Evolutionary conservation across 305 asterid genomes (phyloP).

Genomic region (Nicotiana rustica): DNA sequence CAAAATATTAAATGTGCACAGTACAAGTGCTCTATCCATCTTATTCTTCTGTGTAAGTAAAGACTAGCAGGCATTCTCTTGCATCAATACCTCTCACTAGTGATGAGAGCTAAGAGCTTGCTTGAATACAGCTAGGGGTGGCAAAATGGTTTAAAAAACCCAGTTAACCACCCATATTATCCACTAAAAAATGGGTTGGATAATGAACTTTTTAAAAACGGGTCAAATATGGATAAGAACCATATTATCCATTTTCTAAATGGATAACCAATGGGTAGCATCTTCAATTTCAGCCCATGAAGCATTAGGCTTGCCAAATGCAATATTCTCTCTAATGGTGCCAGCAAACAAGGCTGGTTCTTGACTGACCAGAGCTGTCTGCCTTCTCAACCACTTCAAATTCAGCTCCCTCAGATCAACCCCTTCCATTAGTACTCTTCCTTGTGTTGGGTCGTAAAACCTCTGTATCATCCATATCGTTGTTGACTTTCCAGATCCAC

Average conservation of each 20-base stretch:
- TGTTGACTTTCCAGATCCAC: slow-evolving; percentile 92
- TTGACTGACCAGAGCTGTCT: slow-evolving; percentile 80
- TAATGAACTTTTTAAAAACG: too few species aligned
- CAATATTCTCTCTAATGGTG: slow-evolving; percentile 77
- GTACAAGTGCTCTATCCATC: neutral
- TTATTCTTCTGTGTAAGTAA: neutral
- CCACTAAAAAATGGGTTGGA: too few species aligned
- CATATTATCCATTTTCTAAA: too few species aligned
- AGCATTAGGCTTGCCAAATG: slow-evolving; percentile 69
- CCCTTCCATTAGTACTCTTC: slow-evolving; percentile 68
- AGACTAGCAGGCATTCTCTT: neutral
- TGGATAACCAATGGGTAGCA: slow-evolving; percentile 38
- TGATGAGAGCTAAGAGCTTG: neutral
- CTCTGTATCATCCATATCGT: slow-evolving; percentile 79
- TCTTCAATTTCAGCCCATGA: slow-evolving; percentile 81
- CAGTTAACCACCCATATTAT: too few species aligned
- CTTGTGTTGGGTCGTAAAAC: slow-evolving; percentile 78
- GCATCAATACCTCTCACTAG: neutral
- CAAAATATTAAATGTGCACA: neutral
- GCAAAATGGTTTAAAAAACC: too few species aligned
- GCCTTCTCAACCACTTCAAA: slow-evolving; percentile 73
- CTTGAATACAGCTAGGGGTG: neutral
- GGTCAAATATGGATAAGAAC: too few species aligned
- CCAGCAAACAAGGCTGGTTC: slow-evolving; percentile 86
- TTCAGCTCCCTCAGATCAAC: slow-evolving; percentile 67